Base-by-base conservation (phyloP, 2,329 filamentous ascomycete genomes). In the Berkeleyomyces rouxiae region DNA sequence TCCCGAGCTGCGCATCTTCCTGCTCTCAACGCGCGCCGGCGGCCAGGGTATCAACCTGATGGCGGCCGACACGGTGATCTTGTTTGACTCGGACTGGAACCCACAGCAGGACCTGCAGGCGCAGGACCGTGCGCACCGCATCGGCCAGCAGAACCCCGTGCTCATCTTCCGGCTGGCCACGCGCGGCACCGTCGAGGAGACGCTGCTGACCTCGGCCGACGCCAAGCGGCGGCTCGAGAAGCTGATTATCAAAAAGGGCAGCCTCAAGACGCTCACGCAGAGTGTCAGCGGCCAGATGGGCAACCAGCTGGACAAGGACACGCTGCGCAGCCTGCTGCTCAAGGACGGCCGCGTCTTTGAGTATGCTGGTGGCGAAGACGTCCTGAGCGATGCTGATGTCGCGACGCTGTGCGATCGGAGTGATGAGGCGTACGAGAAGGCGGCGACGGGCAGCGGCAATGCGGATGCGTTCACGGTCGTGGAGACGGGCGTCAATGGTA, bases 41-140 rank as follows among this genome's bases (percentile, higher is more conserved):
- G 93, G 93, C 0, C 90, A 96, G 69, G 92, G 92, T 59, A 97
- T 97, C 77, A 97, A 96, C 69, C 83, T 97, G 0, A 89, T 89
- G 0, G 86, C 86, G 0, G 92, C 92, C 0, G 92, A 97, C 68
- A 96, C 92, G 0, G 92, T 96, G 9, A 87, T 97, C 55, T 78
- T 97, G 0, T 97, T 93, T 68, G 92, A 97, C 72, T 78, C 63
- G 43, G 82, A 96, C 69, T 96, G 92, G 84, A 99, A 99, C 68
- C 93, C 93, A 0, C 93, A 99, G 71, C 92, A 96, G 70, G 93
- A 99, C 72, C 78, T 99, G 0, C 93, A 99, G 70, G 93, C 93
- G 0, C 93, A 97, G 73, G 93, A 99, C 70, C 88, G 93, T 4
- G 90, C 89, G 0, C 93, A 99, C 71, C 84, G 93, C 10, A 97